Conservation (phyloP, 2,329 filamentous ascomycete species). For the Monilinia fructicola region DNA sequence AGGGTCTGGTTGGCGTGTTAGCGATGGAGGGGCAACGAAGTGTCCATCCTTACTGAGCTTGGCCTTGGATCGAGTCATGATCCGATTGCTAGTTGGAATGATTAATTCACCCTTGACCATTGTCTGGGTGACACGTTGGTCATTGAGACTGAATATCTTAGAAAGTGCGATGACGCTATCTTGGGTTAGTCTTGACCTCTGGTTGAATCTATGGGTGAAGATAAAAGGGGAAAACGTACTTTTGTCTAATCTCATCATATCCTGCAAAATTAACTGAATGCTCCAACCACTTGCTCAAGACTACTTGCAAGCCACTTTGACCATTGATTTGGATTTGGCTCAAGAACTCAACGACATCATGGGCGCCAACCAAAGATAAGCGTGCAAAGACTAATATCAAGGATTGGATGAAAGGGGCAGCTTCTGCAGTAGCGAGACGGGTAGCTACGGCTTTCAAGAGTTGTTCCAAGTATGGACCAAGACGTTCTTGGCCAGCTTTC, state of each 20-base stretch:
- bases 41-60: conserved; percentile 63
- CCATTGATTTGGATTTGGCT: conserved; percentile 78
- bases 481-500: conserved; percentile 85
- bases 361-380: conserved; percentile 78
- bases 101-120: conserved; percentile 91
- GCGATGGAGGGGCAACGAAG: conserved; percentile 1
- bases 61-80: conserved; percentile 91
- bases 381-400: conserved; percentile 93
- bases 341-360: conserved; percentile 90
- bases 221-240: conserved; percentile 57
- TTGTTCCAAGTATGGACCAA: conserved; percentile 87
- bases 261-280: conserved; percentile 97
- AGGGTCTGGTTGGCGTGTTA: conserved; percentile 57
- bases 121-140: conserved; percentile 73
- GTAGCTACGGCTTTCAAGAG: conserved; percentile 86
- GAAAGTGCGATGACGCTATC: conserved; percentile 83
- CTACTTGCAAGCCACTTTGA: conserved; percentile 81
- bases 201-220: neutral
- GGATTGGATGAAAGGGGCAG: conserved; percentile 91
- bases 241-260: conserved; percentile 95
- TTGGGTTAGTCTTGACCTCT: conserved; percentile 38
- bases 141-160: conserved; percentile 85
- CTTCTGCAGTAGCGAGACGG: conserved; percentile 76
- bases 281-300: conserved; percentile 93
- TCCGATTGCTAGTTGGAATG: conserved; percentile 72